Evolutionary conservation across 768 basidiomycete genomes (phyloP), one percentile per base, ranked within the genome.

Genomic region (Panaeolus cyanescens): DNA sequence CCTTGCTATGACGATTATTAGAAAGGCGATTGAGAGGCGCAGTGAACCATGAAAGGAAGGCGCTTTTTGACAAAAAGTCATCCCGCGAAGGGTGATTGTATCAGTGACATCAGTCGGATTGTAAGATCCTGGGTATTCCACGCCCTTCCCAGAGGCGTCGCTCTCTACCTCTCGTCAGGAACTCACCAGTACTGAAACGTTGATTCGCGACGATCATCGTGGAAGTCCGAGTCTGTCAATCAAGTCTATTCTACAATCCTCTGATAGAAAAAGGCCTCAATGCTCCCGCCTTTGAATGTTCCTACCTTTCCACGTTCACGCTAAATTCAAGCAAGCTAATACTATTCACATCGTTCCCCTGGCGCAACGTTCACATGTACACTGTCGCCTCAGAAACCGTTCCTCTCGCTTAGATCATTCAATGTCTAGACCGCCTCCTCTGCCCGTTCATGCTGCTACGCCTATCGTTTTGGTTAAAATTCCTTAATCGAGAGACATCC

Each of bases 121-220:
- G n/a, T 17, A 28, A 13, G 13, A 8, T 13, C 13, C 25, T 28
- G 45, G 45, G 45, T 50, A 28, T 50, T 28, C 45, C 13, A 22
- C 33, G 6, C 33, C 25, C 45, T 50, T 50, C 45, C 25, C 25
- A 50, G 45, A 50, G 45, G 45, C 45, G 45, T 50, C 30, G 20
- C 9, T n/a, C 4, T 50, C 7, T 50, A 9, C 25, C 45, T 50
- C 45, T 28, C 13, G 25, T 17, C 45, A 50, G 25, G 45, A 50
- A 50, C 45, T 28, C 45, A 28, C 45, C n/a, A n/a, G 30, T 15
- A 50, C 19, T 50, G 45, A 50, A 13, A 50, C 22, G 45, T 28
- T 13, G 45, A 50, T 50, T 50, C 45, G 45, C 12, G 45, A 50
- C 45, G 45, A 50, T 50, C 45, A 50, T 50, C 45, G 25, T 50